These are phyloP conservation scores for Aspergillus japonicus DNA, from an alignment of 2,329 filamentous ascomycete genomes.

Conservation along the genomic window DNA sequence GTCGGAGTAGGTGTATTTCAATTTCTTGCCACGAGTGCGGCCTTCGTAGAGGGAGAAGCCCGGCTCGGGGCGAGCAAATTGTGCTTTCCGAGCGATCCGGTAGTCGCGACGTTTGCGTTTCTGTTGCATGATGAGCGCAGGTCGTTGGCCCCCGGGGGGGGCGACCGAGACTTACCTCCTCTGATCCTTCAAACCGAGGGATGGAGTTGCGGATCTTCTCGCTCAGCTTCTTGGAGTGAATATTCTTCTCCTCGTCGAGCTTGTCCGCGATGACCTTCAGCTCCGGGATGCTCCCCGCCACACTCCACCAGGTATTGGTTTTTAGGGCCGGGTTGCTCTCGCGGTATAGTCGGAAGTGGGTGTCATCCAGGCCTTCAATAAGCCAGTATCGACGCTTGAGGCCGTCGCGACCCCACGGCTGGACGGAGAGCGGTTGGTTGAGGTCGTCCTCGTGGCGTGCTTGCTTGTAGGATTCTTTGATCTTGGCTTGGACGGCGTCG, in stretches of 20 bases:
- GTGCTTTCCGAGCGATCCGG: slow-evolving; percentile 77
- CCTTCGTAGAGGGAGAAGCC: slow-evolving; percentile 95
- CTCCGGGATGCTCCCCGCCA: slow-evolving; percentile 88
- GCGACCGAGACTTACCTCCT: slow-evolving; percentile 63
- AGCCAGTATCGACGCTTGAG: slow-evolving; percentile 92
- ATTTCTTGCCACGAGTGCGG: slow-evolving; percentile 89
- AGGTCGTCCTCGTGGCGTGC: slow-evolving; percentile 72
- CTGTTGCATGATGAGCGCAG: slow-evolving; percentile 45
- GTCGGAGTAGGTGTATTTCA: slow-evolving; percentile 94
- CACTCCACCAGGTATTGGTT: slow-evolving; percentile 85
- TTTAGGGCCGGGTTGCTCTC: slow-evolving; percentile 81
- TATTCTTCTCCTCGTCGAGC: slow-evolving; percentile 75
- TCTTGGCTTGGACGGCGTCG: slow-evolving; percentile 73
- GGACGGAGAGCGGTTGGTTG: slow-evolving; percentile 85
- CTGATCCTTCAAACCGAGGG: slow-evolving; percentile 86
- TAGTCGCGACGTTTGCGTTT: slow-evolving; percentile 95
- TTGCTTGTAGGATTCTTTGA: slow-evolving; percentile 87
- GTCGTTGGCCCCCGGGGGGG: neutral
- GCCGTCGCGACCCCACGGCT: slow-evolving; percentile 85
- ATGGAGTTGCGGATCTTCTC: slow-evolving; percentile 76
- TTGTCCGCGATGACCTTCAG: slow-evolving; percentile 72
- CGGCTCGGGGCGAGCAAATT: slow-evolving; percentile 81
- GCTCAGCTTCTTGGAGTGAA: slow-evolving; percentile 74
- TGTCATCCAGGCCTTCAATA: slow-evolving; percentile 91
- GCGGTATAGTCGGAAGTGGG: slow-evolving; percentile 87